These are phyloP conservation scores for Collybia sp. DNA, from an alignment of 768 basidiomycete genomes.

Conservation along the genomic window DNA sequence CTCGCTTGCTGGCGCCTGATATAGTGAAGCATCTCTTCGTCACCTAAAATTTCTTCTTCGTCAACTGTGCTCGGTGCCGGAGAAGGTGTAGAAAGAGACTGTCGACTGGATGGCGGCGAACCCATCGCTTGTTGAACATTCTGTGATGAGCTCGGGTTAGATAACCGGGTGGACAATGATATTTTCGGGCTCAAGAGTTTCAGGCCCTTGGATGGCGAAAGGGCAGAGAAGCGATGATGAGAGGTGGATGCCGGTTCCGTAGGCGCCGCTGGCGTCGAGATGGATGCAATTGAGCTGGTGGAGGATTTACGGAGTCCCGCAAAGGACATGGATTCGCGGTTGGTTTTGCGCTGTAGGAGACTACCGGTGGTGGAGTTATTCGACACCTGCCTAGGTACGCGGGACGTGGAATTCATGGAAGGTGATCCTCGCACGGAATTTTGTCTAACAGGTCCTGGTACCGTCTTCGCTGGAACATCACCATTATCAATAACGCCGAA, in stretches of 20 bases:
- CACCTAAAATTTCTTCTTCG: slow-evolving; percentile 84
- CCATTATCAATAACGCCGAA: slow-evolving; percentile 76
- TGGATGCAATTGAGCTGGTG: slow-evolving; percentile 72
- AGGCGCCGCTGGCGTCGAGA: slow-evolving; percentile 47
- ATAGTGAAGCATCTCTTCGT: slow-evolving; percentile 97
- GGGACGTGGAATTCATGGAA: slow-evolving; percentile 44
- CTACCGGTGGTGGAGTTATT: slow-evolving; percentile 40
- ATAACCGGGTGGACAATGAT: slow-evolving; percentile 52
- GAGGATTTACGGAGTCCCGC: slow-evolving; percentile 78
- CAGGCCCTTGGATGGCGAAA: slow-evolving; percentile 81
- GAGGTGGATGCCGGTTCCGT: slow-evolving; percentile 28
- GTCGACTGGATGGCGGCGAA: slow-evolving; percentile 67
- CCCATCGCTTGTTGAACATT: slow-evolving; percentile 46
- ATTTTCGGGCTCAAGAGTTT: slow-evolving; percentile 81
- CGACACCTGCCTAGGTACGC: slow-evolving; percentile 63
- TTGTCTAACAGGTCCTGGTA: slow-evolving; percentile 36
- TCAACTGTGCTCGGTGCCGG: slow-evolving; percentile 74
- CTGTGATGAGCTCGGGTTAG: slow-evolving; percentile 46
- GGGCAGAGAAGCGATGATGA: slow-evolving; percentile 71
- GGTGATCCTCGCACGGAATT: slow-evolving; percentile 66
- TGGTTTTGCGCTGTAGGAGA: slow-evolving; percentile 55
- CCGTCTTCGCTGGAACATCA: slow-evolving; percentile 45
- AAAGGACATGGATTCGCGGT: slow-evolving; percentile 78
- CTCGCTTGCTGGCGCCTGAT: slow-evolving; percentile 88
- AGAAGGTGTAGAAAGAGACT: slow-evolving; percentile 80